Evolutionary conservation across 2,329 filamentous ascomycete genomes (phyloP).

Genomic region (Arthrobotrys entomopaga): DNA sequence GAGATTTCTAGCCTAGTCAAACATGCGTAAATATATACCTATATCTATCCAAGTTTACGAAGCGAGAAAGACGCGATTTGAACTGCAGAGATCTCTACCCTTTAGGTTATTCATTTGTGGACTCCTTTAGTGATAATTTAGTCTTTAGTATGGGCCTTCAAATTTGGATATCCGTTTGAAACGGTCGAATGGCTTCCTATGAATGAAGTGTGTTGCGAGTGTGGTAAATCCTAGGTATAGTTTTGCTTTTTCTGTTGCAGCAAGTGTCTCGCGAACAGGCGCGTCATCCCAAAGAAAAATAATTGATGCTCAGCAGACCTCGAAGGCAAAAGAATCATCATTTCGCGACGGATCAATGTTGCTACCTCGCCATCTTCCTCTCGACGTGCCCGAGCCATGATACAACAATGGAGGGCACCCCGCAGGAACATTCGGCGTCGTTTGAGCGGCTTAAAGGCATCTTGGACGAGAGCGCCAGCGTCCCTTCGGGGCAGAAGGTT

Average conservation of each 20-base stretch:
- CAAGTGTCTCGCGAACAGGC: constrained; percentile 20
- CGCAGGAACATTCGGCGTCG: constrained; percentile 26
- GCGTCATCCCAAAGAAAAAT: constrained; percentile 36
- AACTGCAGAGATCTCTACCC: too few species aligned
- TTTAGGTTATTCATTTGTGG: too few species aligned
- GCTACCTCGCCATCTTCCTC: not conserved
- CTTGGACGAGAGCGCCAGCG: constrained; percentile 11
- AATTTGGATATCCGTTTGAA: too few species aligned
- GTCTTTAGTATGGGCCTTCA: too few species aligned
- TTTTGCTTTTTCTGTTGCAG: constrained; percentile 15
- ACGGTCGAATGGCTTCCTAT: not conserved
- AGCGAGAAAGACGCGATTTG: too few species aligned
- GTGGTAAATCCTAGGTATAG: not conserved
- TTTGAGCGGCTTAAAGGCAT: constrained; percentile 27
- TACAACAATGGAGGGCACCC: constrained; percentile 22
- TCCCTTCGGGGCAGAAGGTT: constrained; percentile 20
- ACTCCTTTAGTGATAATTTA: too few species aligned
- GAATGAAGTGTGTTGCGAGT: constrained; percentile 10
- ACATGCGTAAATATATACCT: too few species aligned
- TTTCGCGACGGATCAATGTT: not conserved
- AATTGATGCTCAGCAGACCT: not conserved
- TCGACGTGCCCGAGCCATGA: constrained; percentile 12
- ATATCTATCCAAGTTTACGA: too few species aligned
- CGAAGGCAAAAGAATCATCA: not conserved
- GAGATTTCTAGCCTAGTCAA: too few species aligned